These are phyloP conservation scores for Suillus placidus DNA, from an alignment of 768 basidiomycete species.

Conservation along the genomic window DNA sequence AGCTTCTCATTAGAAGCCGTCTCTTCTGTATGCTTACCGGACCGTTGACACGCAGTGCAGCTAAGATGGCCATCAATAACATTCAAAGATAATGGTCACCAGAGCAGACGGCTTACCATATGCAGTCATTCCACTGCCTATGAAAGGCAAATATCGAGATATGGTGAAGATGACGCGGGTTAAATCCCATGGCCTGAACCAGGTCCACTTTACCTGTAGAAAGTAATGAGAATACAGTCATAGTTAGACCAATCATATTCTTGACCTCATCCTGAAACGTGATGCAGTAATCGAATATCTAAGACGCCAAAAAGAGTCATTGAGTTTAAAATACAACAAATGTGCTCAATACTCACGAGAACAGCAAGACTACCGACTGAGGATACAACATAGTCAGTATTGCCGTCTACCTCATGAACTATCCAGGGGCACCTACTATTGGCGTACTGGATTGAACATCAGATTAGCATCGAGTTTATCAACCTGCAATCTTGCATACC, in stretches of 20 bases:
- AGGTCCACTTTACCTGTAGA: conserved; percentile 19
- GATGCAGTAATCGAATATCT: conserved; percentile 15
- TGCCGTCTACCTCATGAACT: background rate
- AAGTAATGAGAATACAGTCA: background rate
- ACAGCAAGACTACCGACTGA: conserved; percentile 21
- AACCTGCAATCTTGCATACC: conserved; percentile 4
- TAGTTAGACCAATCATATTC: background rate
- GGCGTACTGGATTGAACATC: conserved; percentile 14
- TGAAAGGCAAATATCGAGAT: conserved; percentile 24
- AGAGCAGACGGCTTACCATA: conserved; percentile 14
- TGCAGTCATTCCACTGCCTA: conserved; percentile 12
- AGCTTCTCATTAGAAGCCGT: conserved; percentile 5
- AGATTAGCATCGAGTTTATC: background rate
- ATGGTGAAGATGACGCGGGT: conserved; percentile 19
- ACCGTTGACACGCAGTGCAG: conserved; percentile 9
- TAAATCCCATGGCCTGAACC: conserved; percentile 19
- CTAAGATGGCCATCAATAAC: background rate
- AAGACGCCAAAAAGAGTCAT: background rate
- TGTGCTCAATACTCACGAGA: conserved; percentile 13
- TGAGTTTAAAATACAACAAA: background rate
- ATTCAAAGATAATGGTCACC: too few species aligned
- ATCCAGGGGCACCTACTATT: conserved; percentile 13
- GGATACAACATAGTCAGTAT: too few species aligned
- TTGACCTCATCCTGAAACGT: conserved; percentile 13
- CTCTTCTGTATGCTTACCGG: background rate